phyloP scores from a whole-genome alignment of 108 stramenopile species.

The Pseudonitzschia multistriata region DNA sequence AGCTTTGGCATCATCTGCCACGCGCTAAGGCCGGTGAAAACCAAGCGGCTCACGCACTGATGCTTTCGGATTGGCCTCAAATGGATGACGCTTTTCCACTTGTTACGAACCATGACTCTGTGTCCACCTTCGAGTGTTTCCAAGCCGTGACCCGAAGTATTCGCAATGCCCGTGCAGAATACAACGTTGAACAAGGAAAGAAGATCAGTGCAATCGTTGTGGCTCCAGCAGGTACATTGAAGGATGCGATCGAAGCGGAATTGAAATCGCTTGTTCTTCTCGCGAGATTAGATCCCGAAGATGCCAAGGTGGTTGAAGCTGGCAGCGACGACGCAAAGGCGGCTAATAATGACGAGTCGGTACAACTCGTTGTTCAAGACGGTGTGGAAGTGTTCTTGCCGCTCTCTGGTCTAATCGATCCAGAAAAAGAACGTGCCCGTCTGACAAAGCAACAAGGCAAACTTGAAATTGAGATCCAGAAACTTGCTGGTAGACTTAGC shows the following conservation, averaged over 20 bases:
- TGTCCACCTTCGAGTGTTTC: slow-evolving; percentile 76
- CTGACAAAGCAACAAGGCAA: slow-evolving; percentile 82
- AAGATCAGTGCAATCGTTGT: slow-evolving; percentile 79
- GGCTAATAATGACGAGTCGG: slow-evolving; percentile 50
- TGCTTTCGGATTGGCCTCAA: slow-evolving; percentile 89
- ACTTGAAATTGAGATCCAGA: slow-evolving; percentile 72
- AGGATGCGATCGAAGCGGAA: slow-evolving; percentile 63
- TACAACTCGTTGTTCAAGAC: slow-evolving; percentile 82
- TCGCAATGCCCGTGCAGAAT: slow-evolving; percentile 89
- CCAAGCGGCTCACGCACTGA: slow-evolving; percentile 68
- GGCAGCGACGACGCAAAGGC: slow-evolving; percentile 72
- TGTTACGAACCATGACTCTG: slow-evolving; percentile 58
- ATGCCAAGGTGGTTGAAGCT: slow-evolving; percentile 54
- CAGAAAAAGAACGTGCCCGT: slow-evolving; percentile 77
- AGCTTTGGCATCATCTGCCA: slow-evolving; percentile 96
- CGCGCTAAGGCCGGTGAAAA: slow-evolving; percentile 44
- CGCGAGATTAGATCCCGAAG: slow-evolving; percentile 78
- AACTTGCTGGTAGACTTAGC: slow-evolving; percentile 69
- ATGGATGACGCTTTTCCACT: slow-evolving; percentile 69
- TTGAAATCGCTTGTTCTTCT: slow-evolving; percentile 74
- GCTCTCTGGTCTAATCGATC: slow-evolving; percentile 81
- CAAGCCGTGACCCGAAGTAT: slow-evolving; percentile 87
- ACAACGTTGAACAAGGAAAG: slow-evolving; percentile 87
- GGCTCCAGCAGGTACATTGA: slow-evolving; percentile 49
- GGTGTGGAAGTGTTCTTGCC: slow-evolving; percentile 87